These are phyloP conservation scores for Hymenoscyphus scutula DNA, from an alignment of 2,329 filamentous ascomycete species.

Conservation along the genomic window DNA sequence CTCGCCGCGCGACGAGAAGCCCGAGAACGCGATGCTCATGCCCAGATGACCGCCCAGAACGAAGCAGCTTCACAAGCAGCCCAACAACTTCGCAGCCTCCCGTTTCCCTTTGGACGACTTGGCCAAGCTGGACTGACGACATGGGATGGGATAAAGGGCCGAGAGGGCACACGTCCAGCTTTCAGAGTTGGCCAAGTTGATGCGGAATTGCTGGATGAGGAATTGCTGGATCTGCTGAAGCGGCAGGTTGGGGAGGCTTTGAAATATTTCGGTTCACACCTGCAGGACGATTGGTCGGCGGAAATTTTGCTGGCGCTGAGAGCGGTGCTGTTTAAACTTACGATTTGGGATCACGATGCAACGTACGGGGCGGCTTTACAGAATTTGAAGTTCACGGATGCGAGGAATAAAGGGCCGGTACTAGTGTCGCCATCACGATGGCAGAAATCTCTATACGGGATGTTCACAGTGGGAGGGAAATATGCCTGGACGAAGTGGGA, in stretches of 20 bases:
- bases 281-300: constrained; percentile 81
- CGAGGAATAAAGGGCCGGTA: constrained; percentile 61
- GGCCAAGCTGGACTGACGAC: constrained; percentile 47
- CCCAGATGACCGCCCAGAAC: constrained; percentile 50
- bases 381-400: constrained; percentile 86
- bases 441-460: constrained; percentile 82
- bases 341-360: constrained; percentile 93
- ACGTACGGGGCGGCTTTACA: constrained; percentile 93
- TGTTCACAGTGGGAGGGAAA: constrained; percentile 80
- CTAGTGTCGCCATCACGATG: constrained; percentile 69
- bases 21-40: constrained; percentile 65
- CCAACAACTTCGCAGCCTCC: constrained; percentile 55
- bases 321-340: constrained; percentile 85
- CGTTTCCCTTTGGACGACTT: constrained; percentile 61
- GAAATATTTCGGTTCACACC: constrained; percentile 76
- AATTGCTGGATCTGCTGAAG: constrained; percentile 81
- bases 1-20: constrained; percentile 76
- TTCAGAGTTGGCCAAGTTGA: constrained; percentile 96
- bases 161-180: constrained; percentile 76
- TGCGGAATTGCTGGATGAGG: constrained; percentile 90
- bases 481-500: constrained; percentile 95
- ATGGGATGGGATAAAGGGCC: constrained; percentile 71
- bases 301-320: constrained; percentile 80
- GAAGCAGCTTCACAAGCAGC: constrained; percentile 54
- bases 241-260: constrained; percentile 83